Percentiles rank a stretch among this genome's conserved stretches.
Evolutionary conservation across 2,329 filamentous ascomycete species (phyloP).

Genomic region (Hawksworthiomyces lignivorus): DNA sequence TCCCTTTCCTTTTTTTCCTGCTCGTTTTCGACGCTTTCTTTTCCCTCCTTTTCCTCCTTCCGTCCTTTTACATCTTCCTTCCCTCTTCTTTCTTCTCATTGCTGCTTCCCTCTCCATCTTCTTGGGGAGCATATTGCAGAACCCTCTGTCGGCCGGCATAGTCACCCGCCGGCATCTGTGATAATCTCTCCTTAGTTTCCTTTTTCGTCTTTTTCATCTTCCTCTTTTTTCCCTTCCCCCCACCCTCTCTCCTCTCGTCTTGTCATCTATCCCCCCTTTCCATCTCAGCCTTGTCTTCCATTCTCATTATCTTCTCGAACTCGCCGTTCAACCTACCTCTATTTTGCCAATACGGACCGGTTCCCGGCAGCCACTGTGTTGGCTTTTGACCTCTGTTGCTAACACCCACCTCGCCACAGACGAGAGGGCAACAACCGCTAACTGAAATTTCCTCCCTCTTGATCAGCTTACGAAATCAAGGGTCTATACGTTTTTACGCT

Average conservation of each 20-base stretch:
- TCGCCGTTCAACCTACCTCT: too few species aligned
- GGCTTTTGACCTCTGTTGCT: not conserved
- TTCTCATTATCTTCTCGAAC: too few species aligned
- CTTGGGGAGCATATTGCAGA: too few species aligned
- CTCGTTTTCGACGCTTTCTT: not conserved
- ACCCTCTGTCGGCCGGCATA: too few species aligned
- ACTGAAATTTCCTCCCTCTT: too few species aligned
- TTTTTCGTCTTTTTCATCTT: not conserved
- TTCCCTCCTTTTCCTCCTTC: not conserved
- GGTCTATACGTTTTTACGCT: too few species aligned
- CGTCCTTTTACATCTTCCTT: not conserved
- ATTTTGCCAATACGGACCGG: too few species aligned
- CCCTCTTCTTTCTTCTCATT: not conserved
- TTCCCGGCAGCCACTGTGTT: not conserved
- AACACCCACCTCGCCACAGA: not conserved
- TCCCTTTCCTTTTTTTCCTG: constrained; percentile 4
- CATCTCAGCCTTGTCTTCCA: too few species aligned
- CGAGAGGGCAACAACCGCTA: not conserved
- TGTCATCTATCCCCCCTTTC: too few species aligned
- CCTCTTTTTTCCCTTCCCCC: not conserved
- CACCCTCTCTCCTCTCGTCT: too few species aligned
- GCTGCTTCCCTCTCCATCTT: constrained; percentile 8
- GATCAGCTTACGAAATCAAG: too few species aligned
- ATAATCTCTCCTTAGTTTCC: not conserved
- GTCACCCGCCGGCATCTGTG: too few species aligned